Percentiles rank a stretch among this genome's conserved stretches.
Evolutionary conservation across 495 filamentous ascomycete species (phyloP).

Genomic region (Evansstolkia leycettana): DNA sequence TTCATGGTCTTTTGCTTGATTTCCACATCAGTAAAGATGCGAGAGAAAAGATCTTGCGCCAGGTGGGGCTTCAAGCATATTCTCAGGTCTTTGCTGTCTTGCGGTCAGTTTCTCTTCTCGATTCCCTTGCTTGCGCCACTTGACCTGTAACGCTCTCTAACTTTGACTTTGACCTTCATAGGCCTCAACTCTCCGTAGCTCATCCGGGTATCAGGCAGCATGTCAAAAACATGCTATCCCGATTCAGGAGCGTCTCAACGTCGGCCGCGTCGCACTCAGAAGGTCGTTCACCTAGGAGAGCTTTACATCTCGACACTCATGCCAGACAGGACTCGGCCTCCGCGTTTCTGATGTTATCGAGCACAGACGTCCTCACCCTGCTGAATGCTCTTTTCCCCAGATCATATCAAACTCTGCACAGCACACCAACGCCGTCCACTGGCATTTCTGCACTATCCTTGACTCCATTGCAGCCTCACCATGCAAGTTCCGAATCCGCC

Average conservation of each 20-base stretch:
- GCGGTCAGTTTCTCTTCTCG: constrained; percentile 21
- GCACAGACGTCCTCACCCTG: constrained; percentile 25
- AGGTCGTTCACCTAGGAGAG: neutral
- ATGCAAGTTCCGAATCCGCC: constrained; percentile 4
- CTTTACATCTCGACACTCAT: neutral
- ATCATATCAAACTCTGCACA: constrained; percentile 11
- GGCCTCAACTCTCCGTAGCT: constrained; percentile 27
- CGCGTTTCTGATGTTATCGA: constrained; percentile 28
- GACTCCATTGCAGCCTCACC: constrained; percentile 3
- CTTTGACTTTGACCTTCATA: constrained; percentile 6
- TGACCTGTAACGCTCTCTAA: constrained; percentile 3
- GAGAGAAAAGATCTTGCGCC: constrained; percentile 75
- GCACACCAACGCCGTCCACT: constrained; percentile 13
- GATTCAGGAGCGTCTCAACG: constrained; percentile 31
- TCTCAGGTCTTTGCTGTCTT: constrained; percentile 49
- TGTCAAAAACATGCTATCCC: constrained; percentile 62
- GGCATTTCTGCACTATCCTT: constrained; percentile 8
- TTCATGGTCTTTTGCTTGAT: constrained; percentile 75
- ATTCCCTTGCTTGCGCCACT: constrained; percentile 1
- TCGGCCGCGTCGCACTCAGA: neutral
- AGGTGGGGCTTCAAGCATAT: constrained; percentile 66
- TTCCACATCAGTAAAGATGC: constrained; percentile 87
- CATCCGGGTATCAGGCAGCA: constrained; percentile 53
- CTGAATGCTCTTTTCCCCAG: constrained; percentile 32
- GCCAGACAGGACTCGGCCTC: constrained; percentile 13